Percentiles rank a stretch among this genome's conserved stretches.
Evolutionary conservation across 495 filamentous ascomycete genomes (phyloP).

Genomic region (Friedmanniomyces endolithicus): DNA sequence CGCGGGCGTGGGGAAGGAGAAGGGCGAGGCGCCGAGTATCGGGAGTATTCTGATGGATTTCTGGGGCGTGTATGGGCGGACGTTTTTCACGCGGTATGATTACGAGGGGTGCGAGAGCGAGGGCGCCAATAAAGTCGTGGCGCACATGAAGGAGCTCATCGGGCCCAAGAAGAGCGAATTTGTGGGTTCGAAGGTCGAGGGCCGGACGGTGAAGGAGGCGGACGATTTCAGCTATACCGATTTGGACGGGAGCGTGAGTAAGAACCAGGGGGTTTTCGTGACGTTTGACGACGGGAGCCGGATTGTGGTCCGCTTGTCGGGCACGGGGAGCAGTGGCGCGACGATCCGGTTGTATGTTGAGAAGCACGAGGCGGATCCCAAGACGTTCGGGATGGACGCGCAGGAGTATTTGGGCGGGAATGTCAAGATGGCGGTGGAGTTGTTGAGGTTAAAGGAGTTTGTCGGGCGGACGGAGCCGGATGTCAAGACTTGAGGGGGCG

Average conservation of each 20-base stretch:
- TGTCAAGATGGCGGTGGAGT: slow-evolving; percentile 64
- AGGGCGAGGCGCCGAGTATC: slow-evolving; percentile 66
- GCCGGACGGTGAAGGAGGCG: slow-evolving; percentile 73
- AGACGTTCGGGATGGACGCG: slow-evolving; percentile 61
- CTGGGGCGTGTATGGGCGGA: slow-evolving; percentile 92
- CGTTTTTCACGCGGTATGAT: slow-evolving; percentile 98
- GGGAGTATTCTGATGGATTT: slow-evolving; percentile 91
- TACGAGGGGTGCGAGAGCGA: slow-evolving; percentile 89
- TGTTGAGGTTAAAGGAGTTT: slow-evolving; percentile 82
- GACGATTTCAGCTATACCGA: slow-evolving; percentile 97
- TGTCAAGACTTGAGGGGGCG: slow-evolving; percentile 64
- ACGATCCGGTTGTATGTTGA: slow-evolving; percentile 95
- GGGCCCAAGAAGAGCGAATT: slow-evolving; percentile 61
- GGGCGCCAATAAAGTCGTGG: slow-evolving; percentile 78
- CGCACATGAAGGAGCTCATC: slow-evolving; percentile 54
- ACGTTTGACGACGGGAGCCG: slow-evolving; percentile 91
- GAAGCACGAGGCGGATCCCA: slow-evolving; percentile 69
- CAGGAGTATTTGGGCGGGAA: slow-evolving; percentile 92
- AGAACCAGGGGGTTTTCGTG: slow-evolving; percentile 91
- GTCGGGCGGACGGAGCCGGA: slow-evolving; percentile 84
- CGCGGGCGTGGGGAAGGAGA: slow-evolving; percentile 76
- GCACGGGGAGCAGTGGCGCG: slow-evolving; percentile 86
- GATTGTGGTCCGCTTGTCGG: slow-evolving; percentile 85
- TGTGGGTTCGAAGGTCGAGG: slow-evolving; percentile 65
- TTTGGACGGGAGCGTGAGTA: slow-evolving; percentile 84